Percentiles rank a stretch among this genome's conserved stretches.
Conservation (phyloP, 2,329 filamentous ascomycete species). For the Neopestalotiopsis sp. region DNA sequence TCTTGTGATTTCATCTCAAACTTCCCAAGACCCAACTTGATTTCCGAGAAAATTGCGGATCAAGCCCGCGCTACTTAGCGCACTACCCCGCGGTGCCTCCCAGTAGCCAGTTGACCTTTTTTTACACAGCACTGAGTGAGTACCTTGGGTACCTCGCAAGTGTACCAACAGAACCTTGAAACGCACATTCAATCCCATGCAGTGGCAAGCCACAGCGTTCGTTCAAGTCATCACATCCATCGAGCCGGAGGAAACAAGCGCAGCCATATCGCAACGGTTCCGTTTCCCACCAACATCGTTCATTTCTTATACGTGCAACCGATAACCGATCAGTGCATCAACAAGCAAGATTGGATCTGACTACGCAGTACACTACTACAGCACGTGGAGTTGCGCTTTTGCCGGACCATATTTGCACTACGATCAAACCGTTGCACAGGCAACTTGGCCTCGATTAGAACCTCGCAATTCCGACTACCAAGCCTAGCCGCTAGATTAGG, state of each 20-base stretch:
- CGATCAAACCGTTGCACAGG: not conserved
- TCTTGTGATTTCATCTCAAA: not conserved
- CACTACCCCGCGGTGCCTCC: constrained; percentile 7
- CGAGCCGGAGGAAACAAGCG: not conserved
- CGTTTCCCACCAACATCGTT: not conserved
- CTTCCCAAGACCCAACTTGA: not conserved
- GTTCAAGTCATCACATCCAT: not conserved
- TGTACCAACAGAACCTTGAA: not conserved
- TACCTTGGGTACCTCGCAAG: too few species aligned
- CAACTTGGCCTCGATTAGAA: not conserved
- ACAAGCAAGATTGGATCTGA: not conserved
- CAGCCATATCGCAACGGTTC: not conserved
- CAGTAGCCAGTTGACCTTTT: too few species aligned
- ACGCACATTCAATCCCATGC: not conserved
- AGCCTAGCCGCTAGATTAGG: constrained; percentile 7
- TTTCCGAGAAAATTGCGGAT: not conserved
- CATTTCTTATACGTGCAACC: not conserved
- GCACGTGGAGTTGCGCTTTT: not conserved
- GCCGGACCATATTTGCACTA: constrained; percentile 1
- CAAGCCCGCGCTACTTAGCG: not conserved
- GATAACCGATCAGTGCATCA: not conserved
- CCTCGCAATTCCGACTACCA: not conserved
- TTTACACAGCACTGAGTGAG: too few species aligned
- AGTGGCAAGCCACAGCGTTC: not conserved
- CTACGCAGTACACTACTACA: not conserved